phyloP scores from a whole-genome alignment of 805 yeast genomes.

The Candida adriatica region DNA sequence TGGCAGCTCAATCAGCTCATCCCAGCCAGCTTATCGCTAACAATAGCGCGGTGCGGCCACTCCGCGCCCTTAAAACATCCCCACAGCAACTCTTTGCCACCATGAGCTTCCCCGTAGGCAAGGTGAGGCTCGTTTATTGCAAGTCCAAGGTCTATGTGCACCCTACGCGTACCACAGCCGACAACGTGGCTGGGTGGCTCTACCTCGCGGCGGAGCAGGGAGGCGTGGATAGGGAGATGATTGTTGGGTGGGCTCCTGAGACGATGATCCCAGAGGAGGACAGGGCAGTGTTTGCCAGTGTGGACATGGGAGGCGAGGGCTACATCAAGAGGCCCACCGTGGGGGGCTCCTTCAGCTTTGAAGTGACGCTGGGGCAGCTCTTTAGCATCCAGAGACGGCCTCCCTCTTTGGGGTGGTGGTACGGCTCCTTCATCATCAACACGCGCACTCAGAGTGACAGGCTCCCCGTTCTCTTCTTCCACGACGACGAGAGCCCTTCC shows the following conservation, averaged over 20 bases:
- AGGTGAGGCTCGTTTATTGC: constrained; percentile 28
- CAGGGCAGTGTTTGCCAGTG: constrained; percentile 36
- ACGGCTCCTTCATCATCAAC: constrained; percentile 76
- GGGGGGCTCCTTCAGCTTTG: constrained; percentile 58
- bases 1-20: too few species aligned
- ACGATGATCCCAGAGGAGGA: constrained; percentile 40
- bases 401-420: constrained; percentile 87
- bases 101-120: constrained; percentile 16
- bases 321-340: constrained; percentile 46
- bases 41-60: too few species aligned
- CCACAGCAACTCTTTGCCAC: too few species aligned
- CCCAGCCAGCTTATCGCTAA: too few species aligned
- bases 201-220: constrained; percentile 52
- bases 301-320: constrained; percentile 34
- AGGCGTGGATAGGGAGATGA: constrained; percentile 43
- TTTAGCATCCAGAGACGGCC: constrained; percentile 79
- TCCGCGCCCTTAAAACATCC: too few species aligned
- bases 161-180: constrained; percentile 64
- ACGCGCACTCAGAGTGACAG: constrained; percentile 53
- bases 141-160: constrained; percentile 79
- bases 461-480: constrained; percentile 84
- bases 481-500: constrained; percentile 80
- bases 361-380: constrained; percentile 48
- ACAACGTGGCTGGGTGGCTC: constrained; percentile 76
- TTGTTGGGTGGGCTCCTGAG: constrained; percentile 68